Conservation (phyloP, 257 asterid genomes). For the Lavandula angustifolia region DNA sequence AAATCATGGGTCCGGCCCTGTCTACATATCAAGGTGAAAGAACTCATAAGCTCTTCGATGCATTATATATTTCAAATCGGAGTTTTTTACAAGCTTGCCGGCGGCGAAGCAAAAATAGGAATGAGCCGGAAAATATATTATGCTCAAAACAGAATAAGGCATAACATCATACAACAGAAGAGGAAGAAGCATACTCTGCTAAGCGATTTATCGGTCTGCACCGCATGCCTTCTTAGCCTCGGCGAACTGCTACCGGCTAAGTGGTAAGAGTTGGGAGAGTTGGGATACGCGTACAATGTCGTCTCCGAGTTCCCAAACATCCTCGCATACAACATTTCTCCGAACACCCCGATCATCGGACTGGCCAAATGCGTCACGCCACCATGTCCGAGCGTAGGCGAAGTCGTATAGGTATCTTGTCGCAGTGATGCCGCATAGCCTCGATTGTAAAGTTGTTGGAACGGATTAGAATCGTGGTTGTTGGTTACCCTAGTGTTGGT, state of each 20-base stretch:
- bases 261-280: constrained; percentile 54
- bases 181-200: constrained; percentile 64
- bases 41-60: constrained; percentile 3
- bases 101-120: neutral
- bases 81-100: constrained; percentile 26
- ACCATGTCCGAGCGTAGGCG: constrained; percentile 28
- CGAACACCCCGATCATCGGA: constrained; percentile 59
- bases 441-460: constrained; percentile 40
- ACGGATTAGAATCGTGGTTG: constrained; percentile 9
- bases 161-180: constrained; percentile 57
- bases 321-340: constrained; percentile 60
- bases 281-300: constrained; percentile 49
- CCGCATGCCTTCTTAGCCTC: constrained; percentile 50
- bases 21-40: neutral
- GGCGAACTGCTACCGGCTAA: constrained; percentile 44
- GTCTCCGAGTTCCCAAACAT: constrained; percentile 57
- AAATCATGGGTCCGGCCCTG: too few species aligned
- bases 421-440: constrained; percentile 25
- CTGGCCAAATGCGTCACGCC: constrained; percentile 37
- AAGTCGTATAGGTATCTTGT: constrained; percentile 14
- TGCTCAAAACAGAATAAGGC: constrained; percentile 55
- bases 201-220: constrained; percentile 57
- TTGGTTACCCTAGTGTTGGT: constrained; percentile 25
- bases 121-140: neutral
- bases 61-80: neutral